Evolutionary conservation across 257 asterid genomes (phyloP).

Genomic region (Mitragyna speciosa): DNA sequence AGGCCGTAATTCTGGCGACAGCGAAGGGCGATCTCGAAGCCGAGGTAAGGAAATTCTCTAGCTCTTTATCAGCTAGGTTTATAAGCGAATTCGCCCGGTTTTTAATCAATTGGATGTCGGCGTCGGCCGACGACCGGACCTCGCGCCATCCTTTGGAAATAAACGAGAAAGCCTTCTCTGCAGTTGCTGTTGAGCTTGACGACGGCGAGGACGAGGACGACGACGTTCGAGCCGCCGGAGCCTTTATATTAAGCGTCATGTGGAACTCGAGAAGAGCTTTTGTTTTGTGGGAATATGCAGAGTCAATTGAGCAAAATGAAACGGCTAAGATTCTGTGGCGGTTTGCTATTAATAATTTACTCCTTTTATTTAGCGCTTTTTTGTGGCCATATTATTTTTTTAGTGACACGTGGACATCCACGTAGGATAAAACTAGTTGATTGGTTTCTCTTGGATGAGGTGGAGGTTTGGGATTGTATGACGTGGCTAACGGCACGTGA

Average conservation of each 20-base stretch:
- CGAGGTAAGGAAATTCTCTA: constrained; percentile 86
- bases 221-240: constrained; percentile 61
- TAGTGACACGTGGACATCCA: constrained; percentile 36
- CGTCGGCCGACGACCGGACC: constrained; percentile 95
- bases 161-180: constrained; percentile 90
- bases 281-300: not conserved
- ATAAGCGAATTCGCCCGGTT: constrained; percentile 80
- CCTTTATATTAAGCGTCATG: constrained; percentile 47
- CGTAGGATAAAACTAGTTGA: constrained; percentile 34
- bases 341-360: not conserved
- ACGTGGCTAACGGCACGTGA: constrained; percentile 38
- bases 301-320: not conserved
- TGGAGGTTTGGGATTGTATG: constrained; percentile 13
- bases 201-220: constrained; percentile 37
- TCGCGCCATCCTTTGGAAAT: constrained; percentile 96
- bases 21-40: constrained; percentile 74
- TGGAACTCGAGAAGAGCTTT: not conserved
- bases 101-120: constrained; percentile 81
- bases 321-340: constrained; percentile 17
- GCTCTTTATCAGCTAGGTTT: constrained; percentile 70
- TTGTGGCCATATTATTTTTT: not conserved
- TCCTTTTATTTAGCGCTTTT: not conserved
- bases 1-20: constrained; percentile 70
- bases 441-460: constrained; percentile 17
- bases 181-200: constrained; percentile 56